Percentiles rank a stretch among this genome's conserved stretches.
phyloP scores from a whole-genome alignment of 805 yeast genomes.

The Saturnispora serradocipensis region DNA sequence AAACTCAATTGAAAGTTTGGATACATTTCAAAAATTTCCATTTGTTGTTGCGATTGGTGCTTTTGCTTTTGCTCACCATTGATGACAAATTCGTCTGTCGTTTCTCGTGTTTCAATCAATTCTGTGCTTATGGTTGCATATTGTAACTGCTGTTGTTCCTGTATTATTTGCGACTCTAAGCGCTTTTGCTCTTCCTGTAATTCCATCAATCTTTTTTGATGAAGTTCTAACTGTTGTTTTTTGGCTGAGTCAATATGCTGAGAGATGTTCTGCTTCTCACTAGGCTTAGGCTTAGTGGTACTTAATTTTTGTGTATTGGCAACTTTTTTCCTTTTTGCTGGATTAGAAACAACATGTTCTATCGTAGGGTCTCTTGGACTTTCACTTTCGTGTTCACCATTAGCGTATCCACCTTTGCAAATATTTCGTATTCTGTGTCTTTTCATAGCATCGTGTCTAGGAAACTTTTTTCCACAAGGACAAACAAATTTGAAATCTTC shows the following conservation, averaged over 20 bases:
- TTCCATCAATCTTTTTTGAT: background rate
- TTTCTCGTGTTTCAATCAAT: background rate
- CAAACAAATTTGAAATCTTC: constrained; percentile 63
- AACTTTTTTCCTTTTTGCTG: background rate
- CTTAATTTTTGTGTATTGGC: background rate
- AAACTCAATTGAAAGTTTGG: constrained; percentile 4
- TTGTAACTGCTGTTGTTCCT: constrained; percentile 8
- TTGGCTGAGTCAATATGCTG: background rate
- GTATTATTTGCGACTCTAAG: constrained; percentile 2
- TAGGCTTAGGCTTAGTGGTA: background rate
- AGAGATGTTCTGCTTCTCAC: background rate
- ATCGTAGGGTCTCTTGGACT: constrained; percentile 16
- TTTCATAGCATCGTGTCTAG: constrained; percentile 79
- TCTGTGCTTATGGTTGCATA: background rate
- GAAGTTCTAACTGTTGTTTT: constrained; percentile 1
- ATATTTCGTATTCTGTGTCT: constrained; percentile 74
- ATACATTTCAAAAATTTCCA: constrained; percentile 7
- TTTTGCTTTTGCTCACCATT: background rate
- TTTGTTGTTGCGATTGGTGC: background rate
- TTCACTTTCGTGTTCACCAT: constrained; percentile 15
- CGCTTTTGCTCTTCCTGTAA: constrained; percentile 5
- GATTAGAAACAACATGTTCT: constrained; percentile 2
- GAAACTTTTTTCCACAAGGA: constrained; percentile 90
- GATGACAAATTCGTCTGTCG: background rate
- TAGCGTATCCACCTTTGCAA: constrained; percentile 63